Conservation (phyloP, 768 basidiomycete genomes). For the Tylopilus sp. region DNA sequence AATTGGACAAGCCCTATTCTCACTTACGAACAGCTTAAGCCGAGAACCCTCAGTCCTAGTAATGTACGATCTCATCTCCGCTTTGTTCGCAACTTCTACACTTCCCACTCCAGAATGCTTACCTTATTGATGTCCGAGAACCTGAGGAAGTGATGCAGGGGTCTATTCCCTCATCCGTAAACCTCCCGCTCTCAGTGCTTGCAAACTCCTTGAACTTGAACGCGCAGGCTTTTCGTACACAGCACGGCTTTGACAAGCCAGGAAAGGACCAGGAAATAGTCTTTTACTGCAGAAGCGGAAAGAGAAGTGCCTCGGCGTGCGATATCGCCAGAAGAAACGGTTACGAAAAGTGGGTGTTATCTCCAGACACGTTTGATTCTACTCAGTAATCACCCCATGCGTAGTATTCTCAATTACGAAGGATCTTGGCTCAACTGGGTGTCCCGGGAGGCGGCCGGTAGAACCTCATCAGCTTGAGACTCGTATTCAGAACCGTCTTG, state of each 20-base stretch:
- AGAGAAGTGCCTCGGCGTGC: slow-evolving; percentile 74
- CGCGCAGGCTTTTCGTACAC: slow-evolving; percentile 53
- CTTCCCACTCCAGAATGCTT: slow-evolving; percentile 49
- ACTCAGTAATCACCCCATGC: not conserved
- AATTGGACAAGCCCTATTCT: slow-evolving; percentile 79
- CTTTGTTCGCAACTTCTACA: slow-evolving; percentile 6
- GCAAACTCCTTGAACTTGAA: slow-evolving; percentile 58
- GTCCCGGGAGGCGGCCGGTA: slow-evolving; percentile 45
- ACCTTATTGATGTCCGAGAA: slow-evolving; percentile 89
- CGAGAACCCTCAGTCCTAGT: slow-evolving; percentile 72
- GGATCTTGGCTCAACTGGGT: slow-evolving; percentile 92
- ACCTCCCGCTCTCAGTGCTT: slow-evolving; percentile 81
- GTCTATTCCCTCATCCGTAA: slow-evolving; percentile 89
- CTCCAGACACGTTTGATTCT: not conserved
- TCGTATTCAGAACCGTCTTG: not conserved
- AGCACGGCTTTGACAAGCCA: slow-evolving; percentile 76
- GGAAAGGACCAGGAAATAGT: slow-evolving; percentile 67
- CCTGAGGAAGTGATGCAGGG: slow-evolving; percentile 89
- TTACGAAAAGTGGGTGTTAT: slow-evolving; percentile 62
- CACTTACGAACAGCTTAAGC: slow-evolving; percentile 79
- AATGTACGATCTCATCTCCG: slow-evolving; percentile 37
- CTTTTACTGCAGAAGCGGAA: slow-evolving; percentile 90
- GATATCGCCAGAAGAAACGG: slow-evolving; percentile 82
- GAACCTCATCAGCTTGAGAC: slow-evolving; percentile 17
- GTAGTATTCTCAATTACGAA: slow-evolving; percentile 68